Evolutionary conservation across 495 filamentous ascomycete genomes (phyloP), one percentile per base, ranked within the genome.

Genomic region (Viridothelium virens): DNA sequence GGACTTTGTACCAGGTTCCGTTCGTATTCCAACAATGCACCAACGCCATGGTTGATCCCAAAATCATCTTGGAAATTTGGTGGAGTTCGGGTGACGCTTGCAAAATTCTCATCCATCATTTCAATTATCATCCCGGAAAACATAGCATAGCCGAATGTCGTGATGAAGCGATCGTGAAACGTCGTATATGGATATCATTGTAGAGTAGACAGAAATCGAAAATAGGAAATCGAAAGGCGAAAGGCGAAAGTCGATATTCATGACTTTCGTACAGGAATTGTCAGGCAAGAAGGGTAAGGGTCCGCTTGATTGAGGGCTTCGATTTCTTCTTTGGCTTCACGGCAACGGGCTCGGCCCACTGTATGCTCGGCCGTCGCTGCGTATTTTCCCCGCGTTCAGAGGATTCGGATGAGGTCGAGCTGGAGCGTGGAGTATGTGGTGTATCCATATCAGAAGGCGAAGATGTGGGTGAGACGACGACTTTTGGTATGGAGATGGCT

Each of bases 291-390:
- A 59, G 53, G 18, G 53, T 59, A 2, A 59, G 53, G 5, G 53
- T 59, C 25, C 53, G 53, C 53, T 59, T 59, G 53, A 59, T 59
- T 6, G 53, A 59, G 11, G 53, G 53, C 31, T 59, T 59, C 25
- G 53, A 59, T 18, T 59, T 59, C 53, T 59, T 59, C 18, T 59
- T 59, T 10, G 53, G 53, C 53, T 59, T 59, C 25, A 59, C 53
- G 53, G 53, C 53, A 14, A 59, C 53, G 14, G 53, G 53, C 31
- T 59, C 53, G 31, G 53, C 53, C 53, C 53, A 59, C 31, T 59
- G 53, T 18, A 59, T 59, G 53, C 18, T 36, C 25, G 53, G 33
- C 5, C 11, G 33, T 5, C 53, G 53, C 14, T 11, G 53, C 10
- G 6, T 18, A 4, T 31, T 34, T 31, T 59, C 53, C 1, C 31